Base-by-base conservation (phyloP, 345 rosid species). In the Acer yangbiense region DNA sequence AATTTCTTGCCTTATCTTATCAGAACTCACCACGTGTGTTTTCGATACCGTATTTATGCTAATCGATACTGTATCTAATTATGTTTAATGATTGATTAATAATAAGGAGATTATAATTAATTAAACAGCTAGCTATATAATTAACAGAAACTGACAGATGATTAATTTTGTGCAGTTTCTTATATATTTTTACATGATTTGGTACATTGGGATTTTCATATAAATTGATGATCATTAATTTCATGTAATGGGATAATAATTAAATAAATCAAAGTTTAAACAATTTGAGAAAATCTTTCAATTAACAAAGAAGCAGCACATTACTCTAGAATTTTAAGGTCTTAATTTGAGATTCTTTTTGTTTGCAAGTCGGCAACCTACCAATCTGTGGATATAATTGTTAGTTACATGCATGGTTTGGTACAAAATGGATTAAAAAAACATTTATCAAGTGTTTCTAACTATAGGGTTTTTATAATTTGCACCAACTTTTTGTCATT, bases 231-330 rank as follows among this genome's bases (percentile, higher is more conserved):
- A n/a, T 7, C 7, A 64, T 29, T 23, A 64, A 27, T 10, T 64
- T 64, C 41, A 14, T 60, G 41, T 25, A 64, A 23, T 12, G 18
- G 25, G 25, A 64, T 64, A 23, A 29, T 3, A 54, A 55, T 71
- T 27, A 54, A 60, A 12, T 16, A 23, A n/a, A 39, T 1, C 46
- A 7, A 58, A 48, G 64, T 12, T 68, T 41, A 68, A 76, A 68
- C 7, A 76, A 76, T 3, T 11, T 57, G 9, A 7, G 17, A 16
- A 18, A 35, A 16, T 18, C 29, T 44, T 16, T 71, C 64, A 63
- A n/a, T n/a, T n/a, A n/a, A 65, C 65, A 20, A 71, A 41, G n/a
- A 71, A 65, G 52, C 65, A 35, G 29, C 81, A 25, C 61, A 66
- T 72, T 78, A 72, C 73, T 1, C 46, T 43, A 7, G 10, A 43